A percentile compares a stretch with the other conserved stretches of the same genome.
Evolutionary conservation across 1,284 basidiomycete species (phyloP).

Genomic region (Ustilago vetiveriae): DNA sequence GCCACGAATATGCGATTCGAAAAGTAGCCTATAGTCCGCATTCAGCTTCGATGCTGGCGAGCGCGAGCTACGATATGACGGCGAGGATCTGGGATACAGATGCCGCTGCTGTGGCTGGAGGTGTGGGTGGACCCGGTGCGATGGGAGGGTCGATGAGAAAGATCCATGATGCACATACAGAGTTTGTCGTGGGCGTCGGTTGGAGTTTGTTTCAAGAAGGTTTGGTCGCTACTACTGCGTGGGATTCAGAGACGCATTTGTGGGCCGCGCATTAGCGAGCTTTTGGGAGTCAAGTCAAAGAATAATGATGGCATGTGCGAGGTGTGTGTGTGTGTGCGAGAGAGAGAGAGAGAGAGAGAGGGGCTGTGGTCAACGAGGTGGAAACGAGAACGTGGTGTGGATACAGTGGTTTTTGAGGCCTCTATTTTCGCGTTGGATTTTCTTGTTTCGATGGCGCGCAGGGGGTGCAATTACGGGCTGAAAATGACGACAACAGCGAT

Average conservation of each 20-base stretch:
- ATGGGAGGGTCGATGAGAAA: constrained; percentile 70
- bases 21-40: constrained; percentile 71
- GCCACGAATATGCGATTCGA: constrained; percentile 71
- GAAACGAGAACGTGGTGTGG: too few species aligned
- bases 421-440: too few species aligned
- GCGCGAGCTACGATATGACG: constrained; percentile 95
- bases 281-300: neutral
- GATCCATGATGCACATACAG: constrained; percentile 86
- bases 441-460: too few species aligned
- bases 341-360: too few species aligned
- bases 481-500: too few species aligned
- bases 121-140: too few species aligned
- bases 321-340: too few species aligned
- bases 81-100: constrained; percentile 77
- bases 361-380: too few species aligned
- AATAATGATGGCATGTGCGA: too few species aligned
- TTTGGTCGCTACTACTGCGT: constrained; percentile 83
- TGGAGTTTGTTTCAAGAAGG: constrained; percentile 87
- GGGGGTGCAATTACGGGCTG: too few species aligned
- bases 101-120: constrained; percentile 23
- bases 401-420: too few species aligned
- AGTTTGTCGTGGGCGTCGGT: constrained; percentile 89
- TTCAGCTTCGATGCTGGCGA: constrained; percentile 79
- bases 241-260: constrained; percentile 85
- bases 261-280: constrained; percentile 66